Evolutionary conservation across 257 asterid species (phyloP).

Genomic region (Lycium ferocissimum): DNA sequence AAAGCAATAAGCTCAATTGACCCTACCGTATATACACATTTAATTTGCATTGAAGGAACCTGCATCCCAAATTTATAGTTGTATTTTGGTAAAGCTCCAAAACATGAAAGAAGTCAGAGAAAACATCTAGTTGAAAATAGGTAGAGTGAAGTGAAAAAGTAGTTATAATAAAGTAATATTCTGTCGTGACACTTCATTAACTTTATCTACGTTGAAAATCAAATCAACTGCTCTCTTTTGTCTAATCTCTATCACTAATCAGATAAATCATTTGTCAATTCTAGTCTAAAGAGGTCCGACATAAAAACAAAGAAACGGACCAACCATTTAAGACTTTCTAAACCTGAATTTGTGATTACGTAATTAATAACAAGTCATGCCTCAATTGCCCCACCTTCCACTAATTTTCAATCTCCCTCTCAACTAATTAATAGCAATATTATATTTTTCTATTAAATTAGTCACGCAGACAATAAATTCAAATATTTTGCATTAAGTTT

Average conservation of each 20-base stretch:
- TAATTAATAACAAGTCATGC: not conserved
- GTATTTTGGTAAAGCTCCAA: no score
- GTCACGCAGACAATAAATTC: not conserved
- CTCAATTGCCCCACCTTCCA: not conserved
- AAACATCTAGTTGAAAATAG: no score
- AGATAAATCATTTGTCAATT: slow-evolving; percentile 2
- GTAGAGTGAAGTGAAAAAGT: slow-evolving; percentile 26
- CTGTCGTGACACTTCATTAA: slow-evolving; percentile 30
- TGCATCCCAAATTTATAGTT: no score
- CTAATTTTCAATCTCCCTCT: slow-evolving; percentile 1
- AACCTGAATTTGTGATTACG: not conserved
- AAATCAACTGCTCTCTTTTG: not conserved
- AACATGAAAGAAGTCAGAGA: no score
- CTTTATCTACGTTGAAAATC: not conserved
- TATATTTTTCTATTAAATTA: not conserved
- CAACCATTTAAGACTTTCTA: slow-evolving; percentile 26
- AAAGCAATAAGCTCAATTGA: no score
- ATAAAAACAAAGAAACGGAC: slow-evolving; percentile 22
- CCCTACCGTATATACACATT: no score
- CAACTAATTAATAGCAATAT: not conserved
- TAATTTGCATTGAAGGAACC: no score
- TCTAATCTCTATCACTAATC: slow-evolving; percentile 3
- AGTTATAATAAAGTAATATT: slow-evolving; percentile 32
- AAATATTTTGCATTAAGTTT: not conserved
- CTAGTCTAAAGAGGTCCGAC: not conserved